Conservation (phyloP, 768 basidiomycete genomes). For the Suillus discolor region DNA sequence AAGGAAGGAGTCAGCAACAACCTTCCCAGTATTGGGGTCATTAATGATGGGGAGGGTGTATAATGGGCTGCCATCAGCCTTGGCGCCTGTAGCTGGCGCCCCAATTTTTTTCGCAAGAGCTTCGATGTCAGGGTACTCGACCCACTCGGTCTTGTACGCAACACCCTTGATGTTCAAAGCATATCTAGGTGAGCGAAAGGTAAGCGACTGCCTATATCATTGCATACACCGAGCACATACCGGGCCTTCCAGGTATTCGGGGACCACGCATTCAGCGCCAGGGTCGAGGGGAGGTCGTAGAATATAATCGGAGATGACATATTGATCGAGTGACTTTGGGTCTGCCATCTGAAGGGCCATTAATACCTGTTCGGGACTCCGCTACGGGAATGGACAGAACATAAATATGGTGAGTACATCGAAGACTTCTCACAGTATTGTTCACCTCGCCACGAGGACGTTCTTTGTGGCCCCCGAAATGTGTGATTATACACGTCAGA, state of each 20-base stretch:
- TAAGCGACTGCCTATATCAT: background rate
- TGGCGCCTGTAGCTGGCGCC: constrained; percentile 31
- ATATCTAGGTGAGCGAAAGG: constrained; percentile 26
- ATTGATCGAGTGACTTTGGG: constrained; percentile 2
- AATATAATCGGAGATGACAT: constrained; percentile 38
- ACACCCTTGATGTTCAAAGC: constrained; percentile 45
- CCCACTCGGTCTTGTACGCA: constrained; percentile 44
- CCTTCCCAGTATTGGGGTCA: constrained; percentile 37
- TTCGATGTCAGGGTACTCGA: constrained; percentile 46
- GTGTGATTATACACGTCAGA: constrained; percentile 1
- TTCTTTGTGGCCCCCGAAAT: constrained; percentile 10
- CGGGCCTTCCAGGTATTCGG: constrained; percentile 50
- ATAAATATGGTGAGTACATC: background rate
- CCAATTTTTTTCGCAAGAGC: constrained; percentile 33
- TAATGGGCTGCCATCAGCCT: constrained; percentile 31
- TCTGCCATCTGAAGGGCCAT: background rate
- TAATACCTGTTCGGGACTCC: constrained; percentile 9
- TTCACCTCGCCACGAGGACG: constrained; percentile 4
- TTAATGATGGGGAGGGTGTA: constrained; percentile 47
- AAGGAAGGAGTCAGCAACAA: constrained; percentile 41
- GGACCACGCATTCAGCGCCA: constrained; percentile 38
- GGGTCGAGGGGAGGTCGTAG: constrained; percentile 47
- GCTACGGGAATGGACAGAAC: constrained; percentile 2
- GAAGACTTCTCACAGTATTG: constrained; percentile 8
- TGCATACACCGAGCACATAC: constrained; percentile 25